Conservation (phyloP, 345 rosid genomes). For the Euclidium syriacum region DNA sequence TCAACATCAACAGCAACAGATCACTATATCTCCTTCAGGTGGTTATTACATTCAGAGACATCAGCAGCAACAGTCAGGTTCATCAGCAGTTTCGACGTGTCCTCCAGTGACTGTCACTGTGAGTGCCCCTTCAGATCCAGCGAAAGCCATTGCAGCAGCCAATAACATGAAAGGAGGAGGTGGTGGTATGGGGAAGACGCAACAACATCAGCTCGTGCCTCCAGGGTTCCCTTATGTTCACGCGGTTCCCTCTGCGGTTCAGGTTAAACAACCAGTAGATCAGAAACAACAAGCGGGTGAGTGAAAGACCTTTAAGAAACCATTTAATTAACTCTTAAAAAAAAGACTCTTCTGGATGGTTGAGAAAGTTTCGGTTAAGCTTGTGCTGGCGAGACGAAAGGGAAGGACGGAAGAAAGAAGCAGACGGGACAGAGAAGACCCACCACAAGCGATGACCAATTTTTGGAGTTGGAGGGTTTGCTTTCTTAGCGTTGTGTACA, state of each 20-base stretch:
- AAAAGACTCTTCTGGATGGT: conserved; percentile 13
- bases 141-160: conserved; percentile 55
- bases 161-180: conserved; percentile 67
- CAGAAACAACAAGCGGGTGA: conserved; percentile 89
- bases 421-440: conserved; percentile 5
- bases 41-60: conserved; percentile 72
- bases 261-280: conserved; percentile 79
- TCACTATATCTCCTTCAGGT: conserved; percentile 32
- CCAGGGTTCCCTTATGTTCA: conserved; percentile 62
- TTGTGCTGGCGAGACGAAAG: conserved; percentile 25
- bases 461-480: conserved; percentile 20
- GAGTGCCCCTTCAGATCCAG: conserved; percentile 55
- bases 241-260: conserved; percentile 52
- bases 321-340: not conserved
- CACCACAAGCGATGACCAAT: conserved; percentile 3
- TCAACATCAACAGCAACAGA: conserved; percentile 45
- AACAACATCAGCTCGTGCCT: conserved; percentile 49
- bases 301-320: conserved; percentile 31
- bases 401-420: not conserved
- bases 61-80: conserved; percentile 47
- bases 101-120: conserved; percentile 41
- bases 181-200: conserved; percentile 47
- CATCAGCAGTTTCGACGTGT: conserved; percentile 30
- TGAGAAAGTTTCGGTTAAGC: conserved; percentile 23
- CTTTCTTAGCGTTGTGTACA: conserved; percentile 29